Evolutionary conservation across 78 protist genomes (phyloP).

Genomic region (Chrysochromulina parva): DNA sequence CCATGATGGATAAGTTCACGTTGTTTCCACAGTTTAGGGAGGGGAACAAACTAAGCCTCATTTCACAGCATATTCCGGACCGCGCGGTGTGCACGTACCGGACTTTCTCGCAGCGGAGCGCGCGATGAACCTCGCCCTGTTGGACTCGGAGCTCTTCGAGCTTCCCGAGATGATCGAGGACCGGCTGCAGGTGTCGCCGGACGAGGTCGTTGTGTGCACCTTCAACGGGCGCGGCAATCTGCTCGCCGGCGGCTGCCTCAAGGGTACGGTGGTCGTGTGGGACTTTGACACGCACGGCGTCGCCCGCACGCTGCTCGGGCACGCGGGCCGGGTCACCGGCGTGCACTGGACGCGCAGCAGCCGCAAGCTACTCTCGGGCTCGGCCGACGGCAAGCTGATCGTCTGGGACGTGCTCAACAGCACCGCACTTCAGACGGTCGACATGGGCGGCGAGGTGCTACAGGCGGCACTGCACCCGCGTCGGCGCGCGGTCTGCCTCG

Average conservation of each 20-base stretch:
- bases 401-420: neutral
- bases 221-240: constrained; percentile 78
- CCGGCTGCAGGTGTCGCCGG: neutral
- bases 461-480: neutral
- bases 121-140: constrained; percentile 7
- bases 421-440: neutral
- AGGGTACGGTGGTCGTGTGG: constrained; percentile 61
- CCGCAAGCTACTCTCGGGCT: neutral
- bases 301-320: neutral
- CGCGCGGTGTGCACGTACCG: no score
- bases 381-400: neutral
- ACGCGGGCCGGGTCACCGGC: neutral
- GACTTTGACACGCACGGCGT: constrained; percentile 67
- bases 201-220: neutral
- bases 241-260: constrained; percentile 62
- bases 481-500: neutral
- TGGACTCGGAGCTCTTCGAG: neutral
- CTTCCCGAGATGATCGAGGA: neutral
- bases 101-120: no score
- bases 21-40: no score
- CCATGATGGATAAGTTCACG: no score
- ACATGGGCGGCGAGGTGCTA: neutral
- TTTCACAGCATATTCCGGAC: no score
- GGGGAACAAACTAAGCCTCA: no score
- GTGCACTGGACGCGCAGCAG: neutral